Base-by-base conservation (phyloP, 225 moss, liverwort and hornwort species). In the Polytrichum formosum region DNA sequence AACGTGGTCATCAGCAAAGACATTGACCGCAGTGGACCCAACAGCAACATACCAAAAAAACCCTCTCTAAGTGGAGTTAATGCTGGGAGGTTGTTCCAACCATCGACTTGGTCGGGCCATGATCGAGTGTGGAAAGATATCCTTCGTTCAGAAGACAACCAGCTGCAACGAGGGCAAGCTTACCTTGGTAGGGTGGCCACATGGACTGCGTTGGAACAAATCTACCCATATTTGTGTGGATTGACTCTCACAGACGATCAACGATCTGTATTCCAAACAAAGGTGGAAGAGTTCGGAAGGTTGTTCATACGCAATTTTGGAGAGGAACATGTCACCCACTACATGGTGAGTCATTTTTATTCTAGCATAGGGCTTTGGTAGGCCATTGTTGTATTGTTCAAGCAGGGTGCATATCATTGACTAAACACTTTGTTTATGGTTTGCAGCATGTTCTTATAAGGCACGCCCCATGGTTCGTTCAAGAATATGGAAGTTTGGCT, bases 1-100 rank as follows among this genome's bases (percentile, higher is more conserved):
- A 58, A 70, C 22, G 70, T 70, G 18, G 6, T 16, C 5, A 70
- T 60, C 6, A 59, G 13, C 18, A 70, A 59, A 70, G 70, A 61
- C 31, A 26, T 21, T 26, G 23, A 30, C 10, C 19, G 59, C 4
- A 26, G 5, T 18, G 60, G n/a, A 0, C 20, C 7, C n/a, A 6
- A 60, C 23, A 60, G 25, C 20, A 60, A 22, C 23, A 22, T 60
- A 18, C 60, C n/a, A 6, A 22, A 22, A 19, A 60, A 60, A 60
- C 29, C 64, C 0, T 64, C 64, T 0, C 20, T 64, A 2, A 27
- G 28, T 64, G 28, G 64, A 28, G 64, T 64, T 19, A 64, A 26
- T 30, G 27, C 29, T 0, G 26, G 17, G 8, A 27, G 13, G 9
- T 9, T 64, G 64, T 64, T 64, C 28, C 10, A 26, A 64, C 26